Conservation (phyloP, 768 basidiomycete species). For the Trametes maxima region DNA sequence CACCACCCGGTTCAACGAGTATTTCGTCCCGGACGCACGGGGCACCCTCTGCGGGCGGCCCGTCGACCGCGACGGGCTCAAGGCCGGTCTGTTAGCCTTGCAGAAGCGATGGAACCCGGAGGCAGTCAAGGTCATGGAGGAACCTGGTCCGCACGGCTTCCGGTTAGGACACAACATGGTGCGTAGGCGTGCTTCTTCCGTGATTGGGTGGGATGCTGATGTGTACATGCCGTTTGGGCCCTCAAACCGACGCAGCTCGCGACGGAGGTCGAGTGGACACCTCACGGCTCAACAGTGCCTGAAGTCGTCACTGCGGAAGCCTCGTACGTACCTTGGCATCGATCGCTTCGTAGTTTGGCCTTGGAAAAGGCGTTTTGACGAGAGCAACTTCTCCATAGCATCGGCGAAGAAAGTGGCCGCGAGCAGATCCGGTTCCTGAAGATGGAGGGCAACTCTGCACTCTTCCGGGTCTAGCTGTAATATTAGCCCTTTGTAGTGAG, state of each 20-base stretch:
- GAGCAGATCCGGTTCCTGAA: conserved; percentile 16
- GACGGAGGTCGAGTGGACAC: conserved; percentile 20
- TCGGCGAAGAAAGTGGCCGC: conserved; percentile 10
- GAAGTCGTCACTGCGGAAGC: conserved; percentile 21
- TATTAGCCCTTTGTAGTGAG: background rate
- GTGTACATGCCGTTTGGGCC: too few species aligned
- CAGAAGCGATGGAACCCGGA: conserved; percentile 27
- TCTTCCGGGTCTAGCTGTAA: conserved; percentile 12
- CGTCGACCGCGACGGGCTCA: conserved; percentile 27
- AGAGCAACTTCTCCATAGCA: background rate
- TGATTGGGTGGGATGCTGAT: background rate
- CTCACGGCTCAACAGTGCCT: conserved; percentile 5
- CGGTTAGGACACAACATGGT: conserved; percentile 2
- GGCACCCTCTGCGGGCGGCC: conserved; percentile 26
- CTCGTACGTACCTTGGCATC: conserved; percentile 9
- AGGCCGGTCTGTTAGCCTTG: conserved; percentile 22
- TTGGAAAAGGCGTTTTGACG: background rate
- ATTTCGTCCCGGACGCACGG: conserved; percentile 24
- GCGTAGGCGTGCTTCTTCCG: background rate
- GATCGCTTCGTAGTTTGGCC: background rate
- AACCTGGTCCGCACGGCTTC: conserved; percentile 4
- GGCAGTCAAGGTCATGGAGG: conserved; percentile 17
- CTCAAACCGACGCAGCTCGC: background rate
- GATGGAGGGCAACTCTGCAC: conserved; percentile 19
- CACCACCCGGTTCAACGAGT: conserved; percentile 24